phyloP scores from a whole-genome alignment of 2,329 filamentous ascomycete species.

The Colletotrichum sojae region DNA sequence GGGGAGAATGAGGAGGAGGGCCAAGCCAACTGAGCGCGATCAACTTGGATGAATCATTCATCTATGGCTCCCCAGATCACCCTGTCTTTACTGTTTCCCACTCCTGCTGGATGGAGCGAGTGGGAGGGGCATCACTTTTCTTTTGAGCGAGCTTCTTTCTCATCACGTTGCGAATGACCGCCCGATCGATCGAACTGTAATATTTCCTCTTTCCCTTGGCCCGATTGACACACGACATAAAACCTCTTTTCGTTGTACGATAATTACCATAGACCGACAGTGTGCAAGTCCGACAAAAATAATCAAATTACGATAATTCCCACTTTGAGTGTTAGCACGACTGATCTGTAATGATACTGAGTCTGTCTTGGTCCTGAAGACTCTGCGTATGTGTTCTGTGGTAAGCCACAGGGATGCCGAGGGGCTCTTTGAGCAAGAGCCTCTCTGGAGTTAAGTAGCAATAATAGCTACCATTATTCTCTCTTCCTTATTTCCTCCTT shows the following conservation, averaged over 20 bases:
- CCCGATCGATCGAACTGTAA: slow-evolving; percentile 16
- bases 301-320: not conserved
- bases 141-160: slow-evolving; percentile 16
- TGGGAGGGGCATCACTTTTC: not conserved
- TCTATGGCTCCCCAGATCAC: not conserved
- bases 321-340: too few relatives aligned
- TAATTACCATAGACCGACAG: slow-evolving; percentile 29
- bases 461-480: too few relatives aligned
- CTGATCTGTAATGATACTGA: too few relatives aligned
- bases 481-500: too few relatives aligned
- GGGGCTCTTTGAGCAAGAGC: too few relatives aligned
- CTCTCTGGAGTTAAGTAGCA: too few relatives aligned
- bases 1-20: slow-evolving; percentile 20
- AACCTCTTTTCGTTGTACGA: slow-evolving; percentile 21
- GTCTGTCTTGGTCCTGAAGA: too few relatives aligned
- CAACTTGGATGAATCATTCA: not conserved
- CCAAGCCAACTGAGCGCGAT: slow-evolving; percentile 6
- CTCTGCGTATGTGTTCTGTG: too few relatives aligned
- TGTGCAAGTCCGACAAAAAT: slow-evolving; percentile 10
- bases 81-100: not conserved
- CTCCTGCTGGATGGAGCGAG: not conserved
- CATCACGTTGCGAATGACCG: slow-evolving; percentile 19
- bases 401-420: too few relatives aligned
- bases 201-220: slow-evolving; percentile 19
- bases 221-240: slow-evolving; percentile 22